Evolutionary conservation across 2,329 filamentous ascomycete genomes (phyloP).

Genomic region (Sporothrix phasma): DNA sequence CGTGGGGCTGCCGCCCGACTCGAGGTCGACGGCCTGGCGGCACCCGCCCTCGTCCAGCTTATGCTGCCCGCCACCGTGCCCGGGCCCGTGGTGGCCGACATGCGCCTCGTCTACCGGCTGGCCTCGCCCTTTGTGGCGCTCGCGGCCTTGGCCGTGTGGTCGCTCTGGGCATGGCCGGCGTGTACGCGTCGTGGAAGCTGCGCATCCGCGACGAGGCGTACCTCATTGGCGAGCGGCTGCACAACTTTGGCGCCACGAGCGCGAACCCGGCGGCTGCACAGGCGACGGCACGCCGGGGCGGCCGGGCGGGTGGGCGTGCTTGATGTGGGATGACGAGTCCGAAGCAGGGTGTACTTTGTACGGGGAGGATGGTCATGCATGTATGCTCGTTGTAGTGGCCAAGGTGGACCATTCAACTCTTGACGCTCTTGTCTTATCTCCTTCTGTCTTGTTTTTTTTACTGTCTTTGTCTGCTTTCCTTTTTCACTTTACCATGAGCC

Average conservation of each 20-base stretch:
- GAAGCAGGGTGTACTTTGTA: background rate
- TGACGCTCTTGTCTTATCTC: background rate
- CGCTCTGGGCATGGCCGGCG: constrained; percentile 43
- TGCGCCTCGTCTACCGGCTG: constrained; percentile 38
- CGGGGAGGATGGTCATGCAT: background rate
- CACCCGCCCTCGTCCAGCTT: background rate
- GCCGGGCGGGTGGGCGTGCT: background rate
- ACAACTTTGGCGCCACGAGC: constrained; percentile 65
- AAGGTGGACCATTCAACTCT: background rate
- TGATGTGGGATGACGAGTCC: background rate
- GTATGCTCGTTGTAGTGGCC: background rate
- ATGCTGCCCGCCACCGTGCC: constrained; percentile 18
- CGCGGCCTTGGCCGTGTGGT: constrained; percentile 35
- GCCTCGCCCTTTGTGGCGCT: constrained; percentile 61
- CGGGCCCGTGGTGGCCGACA: constrained; percentile 17
- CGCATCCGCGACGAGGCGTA: constrained; percentile 91
- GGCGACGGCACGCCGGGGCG: too few species aligned
- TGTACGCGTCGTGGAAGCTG: constrained; percentile 66
- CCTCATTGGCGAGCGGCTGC: constrained; percentile 83
- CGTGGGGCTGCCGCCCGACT: constrained; percentile 29
- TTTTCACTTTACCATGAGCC: background rate
- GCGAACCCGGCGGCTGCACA: too few species aligned
- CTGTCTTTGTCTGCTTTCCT: background rate
- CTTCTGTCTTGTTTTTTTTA: background rate
- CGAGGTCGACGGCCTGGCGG: background rate